Base-by-base conservation (phyloP, 495 filamentous ascomycete species). In the Aspergillus bertholletiae region DNA sequence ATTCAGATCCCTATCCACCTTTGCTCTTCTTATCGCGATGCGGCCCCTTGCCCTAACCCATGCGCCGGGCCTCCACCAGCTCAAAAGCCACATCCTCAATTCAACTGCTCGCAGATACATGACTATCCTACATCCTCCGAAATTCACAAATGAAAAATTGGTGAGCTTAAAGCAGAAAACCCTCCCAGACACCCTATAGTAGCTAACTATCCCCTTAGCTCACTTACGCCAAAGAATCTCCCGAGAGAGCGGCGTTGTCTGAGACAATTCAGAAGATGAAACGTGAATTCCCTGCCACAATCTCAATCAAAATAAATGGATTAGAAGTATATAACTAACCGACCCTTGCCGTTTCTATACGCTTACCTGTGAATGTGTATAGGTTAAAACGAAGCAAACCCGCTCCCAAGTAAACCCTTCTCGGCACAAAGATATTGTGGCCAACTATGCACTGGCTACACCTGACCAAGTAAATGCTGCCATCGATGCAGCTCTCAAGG, bases 401-500 rank as follows among this genome's bases (percentile, higher is more conserved):
- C 48, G 51, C 18, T 49, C 44, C 23, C 92, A 96, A 68, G 67
- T 78, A 50, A 89, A 91, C 63, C 92, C 92, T 18, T 78, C 89
- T 56, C 78, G 83, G 43, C 88, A 96, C 66, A 69, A 73, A 41
- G 74, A 80, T 18, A 70, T 78, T 22, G 70, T 96, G 18, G 89
- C 91, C 44, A 83, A 78, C 26, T 94, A 89, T 68, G 86, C 88
- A 20, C 75, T 82, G 41, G 90, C 91, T 37, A 80, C 75, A 18
- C 69, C 85, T 21, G 74, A 80, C 12, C 80, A 93, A 53, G 86
- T 96, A 54, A 77, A 77, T 22, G 66, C 72, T 5, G 89, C 92
- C 20, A 92, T 97, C 55, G 80, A 88, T 24, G 79, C 88, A 48
- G 92, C 92, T 1, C 80, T 97, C 15, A 81, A 79, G 8, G 93